Evolutionary conservation across 495 filamentous ascomycete species (phyloP), one percentile per base, ranked within the genome.

Genomic region (Letharia columbiana): DNA sequence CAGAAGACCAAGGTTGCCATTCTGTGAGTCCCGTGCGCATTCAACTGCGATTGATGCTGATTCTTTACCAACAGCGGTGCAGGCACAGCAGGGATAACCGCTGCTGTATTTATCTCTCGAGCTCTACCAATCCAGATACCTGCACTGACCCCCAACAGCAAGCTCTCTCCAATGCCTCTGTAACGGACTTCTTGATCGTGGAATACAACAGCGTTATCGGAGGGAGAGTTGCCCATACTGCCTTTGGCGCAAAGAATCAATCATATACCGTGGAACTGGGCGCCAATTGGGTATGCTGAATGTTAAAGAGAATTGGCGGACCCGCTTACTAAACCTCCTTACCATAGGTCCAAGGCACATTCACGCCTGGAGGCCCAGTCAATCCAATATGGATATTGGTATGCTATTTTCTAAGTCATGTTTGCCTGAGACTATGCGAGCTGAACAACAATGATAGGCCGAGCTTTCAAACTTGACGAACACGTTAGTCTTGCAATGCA

Each of bases 351-450:
- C 88, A 92, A 77, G 88, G 89, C 0, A 75, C 89, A 9, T 87
- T 83, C 2, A 80, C 77, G 7, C 67, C 73, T 35, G 78, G 76
- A 42, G 84, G 84, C 3, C 81, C 82, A 8, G 80, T 87, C 66
- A 91, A 91, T 64, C 89, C 89, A 0, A 83, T 91, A 62, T 90
- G 87, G 87, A 81, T 78, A 41, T 73, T 91, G 65, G 81, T 82
- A 73, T 33, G 74, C 42, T 56, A 47, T n/a, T 17, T 23, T 17
- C 13, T 8, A 4, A 5, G 1, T 39, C 12, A 15, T 35, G 2
- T 17, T 28, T 15, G 3, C 42, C 41, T 35, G 18, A 10, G 15
- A 56, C 7, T 35, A 5, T 12, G 0, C 4, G 20, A 10, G 17
- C 54, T 57, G 33, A 57, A 35, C 28, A 0, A 3, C 3, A 56